Percentiles rank a stretch among this genome's conserved stretches.
Evolutionary conservation across 2,329 filamentous ascomycete species (phyloP).

Genomic region (Chalaropsis thielavioides): DNA sequence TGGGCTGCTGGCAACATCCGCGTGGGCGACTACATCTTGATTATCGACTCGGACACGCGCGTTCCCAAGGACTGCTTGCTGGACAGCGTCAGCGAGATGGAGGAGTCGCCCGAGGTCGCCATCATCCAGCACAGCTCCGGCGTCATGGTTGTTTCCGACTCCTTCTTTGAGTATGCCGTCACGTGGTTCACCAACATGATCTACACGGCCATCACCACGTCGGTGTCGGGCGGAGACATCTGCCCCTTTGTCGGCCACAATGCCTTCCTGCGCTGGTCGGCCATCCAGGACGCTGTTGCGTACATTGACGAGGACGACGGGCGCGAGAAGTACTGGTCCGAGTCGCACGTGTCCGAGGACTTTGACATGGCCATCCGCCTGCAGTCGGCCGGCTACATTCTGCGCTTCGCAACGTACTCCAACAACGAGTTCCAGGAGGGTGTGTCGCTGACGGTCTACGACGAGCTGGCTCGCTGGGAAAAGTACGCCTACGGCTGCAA

Average conservation of each 20-base stretch:
- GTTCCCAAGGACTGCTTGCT: constrained; percentile 59
- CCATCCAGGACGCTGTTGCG: constrained; percentile 37
- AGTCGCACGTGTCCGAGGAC: constrained; percentile 66
- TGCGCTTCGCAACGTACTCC: constrained; percentile 58
- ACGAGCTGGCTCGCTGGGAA: constrained; percentile 73
- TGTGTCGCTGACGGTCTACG: constrained; percentile 70
- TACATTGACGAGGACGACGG: constrained; percentile 52
- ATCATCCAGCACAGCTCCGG: constrained; percentile 60
- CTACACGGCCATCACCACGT: constrained; percentile 59
- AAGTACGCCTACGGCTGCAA: constrained; percentile 79
- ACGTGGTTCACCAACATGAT: constrained; percentile 70
- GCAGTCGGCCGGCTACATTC: constrained; percentile 56
- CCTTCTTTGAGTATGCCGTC: constrained; percentile 58
- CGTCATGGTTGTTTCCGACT: constrained; percentile 61
- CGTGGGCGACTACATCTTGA: constrained; percentile 66
- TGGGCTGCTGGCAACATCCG: constrained; percentile 79
- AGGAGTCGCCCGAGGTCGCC: constrained; percentile 51
- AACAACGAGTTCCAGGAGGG: constrained; percentile 71
- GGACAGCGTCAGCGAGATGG: constrained; percentile 58
- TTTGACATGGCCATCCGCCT: constrained; percentile 71
- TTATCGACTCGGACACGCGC: constrained; percentile 61
- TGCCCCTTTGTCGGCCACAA: constrained; percentile 69
- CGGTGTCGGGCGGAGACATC: constrained; percentile 55
- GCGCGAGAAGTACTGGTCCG: constrained; percentile 70
- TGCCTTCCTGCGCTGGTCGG: constrained; percentile 54